Percentiles rank a stretch among this genome's conserved stretches.
phyloP scores from a whole-genome alignment of 2,329 filamentous ascomycete genomes.

The Aspergillus quadrilineatus region DNA sequence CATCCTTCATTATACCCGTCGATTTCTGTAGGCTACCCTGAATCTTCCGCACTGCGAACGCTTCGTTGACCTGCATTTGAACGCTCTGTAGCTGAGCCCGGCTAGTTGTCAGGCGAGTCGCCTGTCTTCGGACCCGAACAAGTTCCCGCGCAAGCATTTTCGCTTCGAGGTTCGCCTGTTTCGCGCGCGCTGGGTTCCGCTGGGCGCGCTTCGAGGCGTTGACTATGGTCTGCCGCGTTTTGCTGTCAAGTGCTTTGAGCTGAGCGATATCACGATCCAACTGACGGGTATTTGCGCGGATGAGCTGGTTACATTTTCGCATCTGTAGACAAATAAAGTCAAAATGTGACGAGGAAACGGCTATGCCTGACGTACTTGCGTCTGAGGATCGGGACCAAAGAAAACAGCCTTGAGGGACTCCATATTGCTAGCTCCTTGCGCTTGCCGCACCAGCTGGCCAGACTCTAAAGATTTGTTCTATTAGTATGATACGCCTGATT shows the following conservation, averaged over 20 bases:
- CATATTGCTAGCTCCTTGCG: constrained; percentile 48
- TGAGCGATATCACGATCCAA: constrained; percentile 87
- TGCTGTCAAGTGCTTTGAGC: constrained; percentile 75
- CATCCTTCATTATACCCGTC: constrained; percentile 94
- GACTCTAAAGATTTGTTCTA: not conserved
- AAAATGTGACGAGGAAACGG: not conserved
- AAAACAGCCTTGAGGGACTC: constrained; percentile 84
- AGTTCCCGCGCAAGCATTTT: constrained; percentile 87
- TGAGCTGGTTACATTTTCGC: constrained; percentile 89
- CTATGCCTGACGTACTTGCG: constrained; percentile 65
- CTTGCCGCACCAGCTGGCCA: not conserved
- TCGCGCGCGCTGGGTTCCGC: constrained; percentile 72
- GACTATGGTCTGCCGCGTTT: constrained; percentile 82
- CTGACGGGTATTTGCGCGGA: constrained; percentile 87
- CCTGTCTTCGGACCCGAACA: constrained; percentile 75
- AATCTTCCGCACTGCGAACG: constrained; percentile 92
- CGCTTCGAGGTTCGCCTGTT: constrained; percentile 77
- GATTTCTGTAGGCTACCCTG: constrained; percentile 84
- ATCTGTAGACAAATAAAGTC: constrained; percentile 57
- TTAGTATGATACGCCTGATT: not conserved
- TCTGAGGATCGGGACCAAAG: constrained; percentile 87
- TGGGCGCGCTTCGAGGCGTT: constrained; percentile 78
- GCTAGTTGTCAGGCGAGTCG: constrained; percentile 72
- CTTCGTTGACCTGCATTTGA: constrained; percentile 96
- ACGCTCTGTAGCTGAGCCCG: constrained; percentile 92